Conservation (phyloP, 176 grass and related monocot species). For the Avena eriantha region DNA sequence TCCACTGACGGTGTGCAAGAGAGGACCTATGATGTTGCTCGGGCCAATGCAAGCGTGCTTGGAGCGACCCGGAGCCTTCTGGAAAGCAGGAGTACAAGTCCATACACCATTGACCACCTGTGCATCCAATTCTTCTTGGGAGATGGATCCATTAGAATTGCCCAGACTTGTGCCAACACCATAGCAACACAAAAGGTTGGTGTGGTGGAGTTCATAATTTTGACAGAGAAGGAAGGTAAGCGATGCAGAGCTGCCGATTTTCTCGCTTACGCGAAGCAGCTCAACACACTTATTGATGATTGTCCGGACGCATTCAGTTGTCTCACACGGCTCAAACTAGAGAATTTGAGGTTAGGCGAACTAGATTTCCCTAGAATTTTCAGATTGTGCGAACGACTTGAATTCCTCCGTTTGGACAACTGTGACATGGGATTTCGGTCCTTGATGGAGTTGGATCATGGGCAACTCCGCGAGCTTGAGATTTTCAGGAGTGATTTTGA, state of each 20-base stretch:
- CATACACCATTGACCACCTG: background rate
- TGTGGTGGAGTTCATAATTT: background rate
- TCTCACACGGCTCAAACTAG: background rate
- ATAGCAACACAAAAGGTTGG: background rate
- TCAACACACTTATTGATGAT: background rate
- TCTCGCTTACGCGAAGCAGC: background rate
- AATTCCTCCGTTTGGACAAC: background rate
- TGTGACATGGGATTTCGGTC: constrained; percentile 12
- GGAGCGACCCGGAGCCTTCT: no score
- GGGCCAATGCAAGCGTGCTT: no score
- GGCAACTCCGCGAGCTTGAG: background rate
- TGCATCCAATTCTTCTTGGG: background rate
- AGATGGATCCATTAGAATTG: background rate
- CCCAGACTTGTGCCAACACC: background rate
- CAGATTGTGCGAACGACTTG: background rate
- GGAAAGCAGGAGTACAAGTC: background rate
- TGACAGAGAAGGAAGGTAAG: background rate
- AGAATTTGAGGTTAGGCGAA: background rate
- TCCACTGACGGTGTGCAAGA: no score
- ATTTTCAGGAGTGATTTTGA: background rate
- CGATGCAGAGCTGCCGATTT: background rate
- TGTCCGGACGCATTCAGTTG: background rate
- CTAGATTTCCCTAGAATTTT: background rate
- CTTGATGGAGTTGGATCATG: background rate
- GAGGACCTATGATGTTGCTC: no score